Base-by-base conservation (phyloP, 768 basidiomycete genomes). In the Austroboletus eburneus region DNA sequence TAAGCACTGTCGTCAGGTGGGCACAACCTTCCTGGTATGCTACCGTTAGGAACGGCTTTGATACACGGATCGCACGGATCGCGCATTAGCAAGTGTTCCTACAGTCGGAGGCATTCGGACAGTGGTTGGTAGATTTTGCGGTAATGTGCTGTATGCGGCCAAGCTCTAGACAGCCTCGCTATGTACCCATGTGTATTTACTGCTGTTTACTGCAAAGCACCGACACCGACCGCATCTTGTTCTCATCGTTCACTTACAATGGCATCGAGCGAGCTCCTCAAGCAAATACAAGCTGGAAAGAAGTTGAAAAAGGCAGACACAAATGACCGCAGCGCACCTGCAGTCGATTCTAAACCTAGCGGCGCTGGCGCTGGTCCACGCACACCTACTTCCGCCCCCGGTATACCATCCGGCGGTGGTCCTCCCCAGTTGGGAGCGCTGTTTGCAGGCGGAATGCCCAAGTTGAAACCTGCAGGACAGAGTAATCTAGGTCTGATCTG, bases 391-490 rank as follows among this genome's bases (percentile, higher is more conserved):
- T 50, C 67, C 32, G 39, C 56, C 21, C 39, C 53, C 17, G 45
- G 32, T 47, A 25, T 52, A 43, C 42, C 56, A 8, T 52, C 62
- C 23, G 70, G 65, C 7, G 69, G 61, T n/a, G 81, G 74, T 7
- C 81, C 91, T 22, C 88, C 90, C 21, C 91, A 93, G 64, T 70
- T 94, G 4, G 92, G 81, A 25, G 84, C 80, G 2, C 67, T 96
- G 10, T 94, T 96, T 59, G 91, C 92, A 37, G 91, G 90, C 14
- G 92, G 93, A 1, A 82, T 95, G 73, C 93, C 93, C 4, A 93
- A 88, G 62, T 63, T 95, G 59, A 94, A 86, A 72, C 80, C 90
- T 37, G 77, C 86, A n/a, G 87, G 81, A 12, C 77, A 80, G 47
- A 73, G 60, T 44, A 75, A 71, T 63, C 65, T 73, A 46, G 78